phyloP scores from a whole-genome alignment of 2,329 filamentous ascomycete genomes.

The Nigrospora oryzae region DNA sequence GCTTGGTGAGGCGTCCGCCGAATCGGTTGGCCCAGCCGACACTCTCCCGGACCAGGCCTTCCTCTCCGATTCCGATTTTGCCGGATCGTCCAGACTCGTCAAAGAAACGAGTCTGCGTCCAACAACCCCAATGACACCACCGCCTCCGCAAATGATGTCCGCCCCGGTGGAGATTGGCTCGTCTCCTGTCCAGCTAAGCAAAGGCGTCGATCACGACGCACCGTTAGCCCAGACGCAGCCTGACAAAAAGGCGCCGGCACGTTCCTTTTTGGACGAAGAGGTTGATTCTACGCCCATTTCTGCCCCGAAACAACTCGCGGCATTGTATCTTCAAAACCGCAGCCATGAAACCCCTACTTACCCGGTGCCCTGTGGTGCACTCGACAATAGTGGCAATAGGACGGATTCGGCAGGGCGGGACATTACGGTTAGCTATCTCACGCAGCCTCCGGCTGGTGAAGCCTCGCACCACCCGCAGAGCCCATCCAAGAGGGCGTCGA shows the following conservation, averaged over 20 bases:
- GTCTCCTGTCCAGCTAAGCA: constrained; percentile 23
- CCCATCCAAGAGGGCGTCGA: too few relatives aligned
- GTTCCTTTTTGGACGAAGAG: constrained; percentile 12
- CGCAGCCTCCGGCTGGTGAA: not conserved
- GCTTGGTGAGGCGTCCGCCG: too few relatives aligned
- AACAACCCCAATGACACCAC: not conserved
- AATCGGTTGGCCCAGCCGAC: too few relatives aligned
- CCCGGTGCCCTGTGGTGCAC: not conserved
- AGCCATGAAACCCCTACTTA: not conserved
- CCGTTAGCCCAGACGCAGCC: constrained; percentile 25
- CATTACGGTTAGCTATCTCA: constrained; percentile 2
- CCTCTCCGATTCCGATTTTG: too few relatives aligned
- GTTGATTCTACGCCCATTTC: constrained; percentile 17
- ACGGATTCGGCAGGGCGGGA: not conserved
- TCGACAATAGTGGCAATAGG: not conserved
- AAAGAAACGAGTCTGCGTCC: too few relatives aligned
- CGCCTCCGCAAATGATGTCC: constrained; percentile 7
- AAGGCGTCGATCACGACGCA: constrained; percentile 25
- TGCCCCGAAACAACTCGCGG: constrained; percentile 13
- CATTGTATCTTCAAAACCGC: constrained; percentile 8
- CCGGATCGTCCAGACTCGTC: too few relatives aligned
- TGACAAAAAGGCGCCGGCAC: constrained; percentile 25
- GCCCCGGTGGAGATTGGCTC: constrained; percentile 15
- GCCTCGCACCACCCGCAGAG: too few relatives aligned
- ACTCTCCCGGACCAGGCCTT: too few relatives aligned